These are phyloP conservation scores for Moesziomyces sp. DNA, from an alignment of 1,284 basidiomycete genomes.

Conservation along the genomic window DNA sequence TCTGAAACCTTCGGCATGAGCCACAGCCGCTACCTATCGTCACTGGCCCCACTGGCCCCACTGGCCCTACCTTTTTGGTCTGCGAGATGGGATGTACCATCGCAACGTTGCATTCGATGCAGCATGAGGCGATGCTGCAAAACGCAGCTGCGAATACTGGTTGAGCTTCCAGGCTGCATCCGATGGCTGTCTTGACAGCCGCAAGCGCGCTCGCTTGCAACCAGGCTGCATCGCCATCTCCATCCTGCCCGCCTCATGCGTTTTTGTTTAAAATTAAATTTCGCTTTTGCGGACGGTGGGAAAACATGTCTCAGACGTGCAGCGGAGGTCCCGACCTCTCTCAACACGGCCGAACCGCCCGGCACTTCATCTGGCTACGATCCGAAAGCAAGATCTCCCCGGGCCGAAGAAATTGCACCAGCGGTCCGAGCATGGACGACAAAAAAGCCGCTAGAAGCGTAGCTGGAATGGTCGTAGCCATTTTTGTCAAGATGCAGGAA, in stretches of 20 bases:
- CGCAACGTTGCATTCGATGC: neutral
- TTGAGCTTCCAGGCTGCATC: neutral
- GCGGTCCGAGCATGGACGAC: too few relatives aligned
- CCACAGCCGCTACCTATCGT: too few relatives aligned
- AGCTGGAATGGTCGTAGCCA: neutral
- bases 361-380: too few relatives aligned
- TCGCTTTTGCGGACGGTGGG: neutral
- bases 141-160: neutral
- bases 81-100: too few relatives aligned
- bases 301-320: neutral
- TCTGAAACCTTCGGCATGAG: too few relatives aligned
- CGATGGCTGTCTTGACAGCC: neutral
- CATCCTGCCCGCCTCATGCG: neutral
- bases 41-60: too few relatives aligned
- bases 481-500: neutral
- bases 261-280: neutral
- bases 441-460: neutral
- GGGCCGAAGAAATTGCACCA: too few relatives aligned
- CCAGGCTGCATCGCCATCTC: neutral
- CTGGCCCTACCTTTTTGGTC: too few relatives aligned
- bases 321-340: neutral
- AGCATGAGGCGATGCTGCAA: neutral
- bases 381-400: neutral
- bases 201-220: conserved; percentile 1
- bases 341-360: neutral